Evolutionary conservation across 345 rosid species (phyloP), one percentile per base, ranked within the genome.

Genomic region (Nasturtium officinale): DNA sequence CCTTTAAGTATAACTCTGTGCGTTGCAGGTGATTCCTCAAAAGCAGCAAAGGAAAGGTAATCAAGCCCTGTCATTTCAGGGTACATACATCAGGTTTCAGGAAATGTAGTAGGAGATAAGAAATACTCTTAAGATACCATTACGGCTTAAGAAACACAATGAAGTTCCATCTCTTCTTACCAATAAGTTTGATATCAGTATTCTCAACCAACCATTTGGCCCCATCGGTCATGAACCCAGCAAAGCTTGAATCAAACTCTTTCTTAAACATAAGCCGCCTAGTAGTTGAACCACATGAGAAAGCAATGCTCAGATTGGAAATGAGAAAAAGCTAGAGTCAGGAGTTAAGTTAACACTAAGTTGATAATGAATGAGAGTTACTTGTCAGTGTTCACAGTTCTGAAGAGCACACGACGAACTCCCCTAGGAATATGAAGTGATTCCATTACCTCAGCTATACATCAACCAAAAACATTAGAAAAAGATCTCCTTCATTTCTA

Each of bases 161-260:
- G 29, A 26, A 71, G 16, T 2, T 32, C 2, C 17, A 57, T 40
- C 9, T 15, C 56, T 26, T 76, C n/a, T n/a, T n/a, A 94, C 97
- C 98, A 54, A 94, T 80, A 67, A 94, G 82, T 84, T 89, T 94
- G 82, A 94, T 84, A 78, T 89, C 96, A 0, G 98, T 89, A 67
- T 94, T 88, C 30, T 91, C 92, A 23, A 88, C 91, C 87, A 94
- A 79, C 96, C 97, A 94, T 56, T 85, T 84, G 2, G 97, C 96
- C n/a, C 92, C 98, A 71, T 89, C 97, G 42, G 72, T 82, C 82
- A 82, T 80, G 62, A 94, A 94, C 3, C 97, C 98, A 25, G 87
- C 90, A 45, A 82, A 91, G 85, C 95, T 89, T 51, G 95, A 82
- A 77, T 89, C 96, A n/a, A 91, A 86, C 69, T 78, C 84, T 32